Conservation (phyloP, 805 yeast genomes). For the Cyberlindnera japonica region DNA sequence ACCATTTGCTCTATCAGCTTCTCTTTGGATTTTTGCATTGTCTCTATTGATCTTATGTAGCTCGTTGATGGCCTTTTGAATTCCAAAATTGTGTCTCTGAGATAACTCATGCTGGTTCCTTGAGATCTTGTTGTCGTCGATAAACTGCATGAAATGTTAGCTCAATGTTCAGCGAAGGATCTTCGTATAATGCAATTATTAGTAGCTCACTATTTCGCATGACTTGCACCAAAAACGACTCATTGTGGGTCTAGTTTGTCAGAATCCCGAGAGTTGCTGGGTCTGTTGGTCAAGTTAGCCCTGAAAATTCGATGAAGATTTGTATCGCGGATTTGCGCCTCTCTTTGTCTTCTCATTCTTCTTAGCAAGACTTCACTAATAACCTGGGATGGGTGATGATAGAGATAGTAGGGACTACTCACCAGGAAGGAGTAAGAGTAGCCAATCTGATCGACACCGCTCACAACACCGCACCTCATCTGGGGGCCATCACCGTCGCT, state of each 20-base stretch:
- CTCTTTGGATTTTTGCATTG: slow-evolving; percentile 9
- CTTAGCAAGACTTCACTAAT: too few relatives aligned
- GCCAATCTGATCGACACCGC: background rate
- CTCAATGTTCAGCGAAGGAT: background rate
- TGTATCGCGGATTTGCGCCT: too few relatives aligned
- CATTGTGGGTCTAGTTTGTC: slow-evolving; percentile 8
- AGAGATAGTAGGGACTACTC: too few relatives aligned
- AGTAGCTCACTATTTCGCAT: slow-evolving; percentile 32
- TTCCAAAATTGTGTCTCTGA: slow-evolving; percentile 28
- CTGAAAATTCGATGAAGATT: too few relatives aligned
- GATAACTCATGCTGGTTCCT: slow-evolving; percentile 33
- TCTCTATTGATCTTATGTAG: slow-evolving; percentile 28
- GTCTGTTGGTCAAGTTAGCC: too few relatives aligned
- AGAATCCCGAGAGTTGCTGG: too few relatives aligned
- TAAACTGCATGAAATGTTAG: slow-evolving; percentile 28
- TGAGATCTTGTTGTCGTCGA: slow-evolving; percentile 33
- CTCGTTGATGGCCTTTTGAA: slow-evolving; percentile 22
- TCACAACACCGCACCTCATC: background rate
- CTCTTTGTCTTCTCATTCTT: too few relatives aligned
- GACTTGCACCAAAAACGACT: slow-evolving; percentile 26
- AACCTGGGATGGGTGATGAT: too few relatives aligned
- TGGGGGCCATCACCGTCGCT: background rate
- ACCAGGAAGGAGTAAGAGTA: background rate
- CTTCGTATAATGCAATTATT: background rate
- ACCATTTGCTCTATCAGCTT: slow-evolving; percentile 19